Percentiles rank a stretch among this genome's conserved stretches.
Evolutionary conservation across 805 yeast genomes (phyloP).

Genomic region (Tetrapisispora taiwanensis): DNA sequence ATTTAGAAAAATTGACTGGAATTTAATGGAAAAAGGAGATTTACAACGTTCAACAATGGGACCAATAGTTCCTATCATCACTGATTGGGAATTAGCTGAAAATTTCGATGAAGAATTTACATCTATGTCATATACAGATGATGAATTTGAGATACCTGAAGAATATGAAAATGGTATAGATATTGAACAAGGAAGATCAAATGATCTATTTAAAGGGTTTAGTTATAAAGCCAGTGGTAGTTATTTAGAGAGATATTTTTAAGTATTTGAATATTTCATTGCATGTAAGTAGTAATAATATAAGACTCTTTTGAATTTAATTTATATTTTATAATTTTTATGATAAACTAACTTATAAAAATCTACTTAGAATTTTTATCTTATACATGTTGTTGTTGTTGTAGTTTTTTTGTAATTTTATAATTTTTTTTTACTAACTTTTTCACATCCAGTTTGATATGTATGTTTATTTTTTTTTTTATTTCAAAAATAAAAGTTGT

Average conservation of each 20-base stretch:
- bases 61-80: conserved; percentile 74
- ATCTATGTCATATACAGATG: conserved; percentile 41
- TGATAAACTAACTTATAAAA: background rate
- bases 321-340: no score
- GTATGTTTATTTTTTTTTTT: no score
- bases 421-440: background rate
- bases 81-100: conserved; percentile 75
- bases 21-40: conserved; percentile 39
- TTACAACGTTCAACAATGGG: conserved; percentile 41
- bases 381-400: no score
- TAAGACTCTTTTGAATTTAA: no score
- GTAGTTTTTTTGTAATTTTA: background rate
- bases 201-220: conserved; percentile 29
- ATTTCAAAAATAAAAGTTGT: no score
- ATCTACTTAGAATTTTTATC: background rate
- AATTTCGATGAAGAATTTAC: conserved; percentile 79
- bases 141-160: conserved; percentile 7
- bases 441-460: no score
- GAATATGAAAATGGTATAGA: conserved; percentile 1
- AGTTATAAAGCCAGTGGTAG: conserved; percentile 30
- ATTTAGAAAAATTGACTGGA: conserved; percentile 72
- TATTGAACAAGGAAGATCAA: conserved; percentile 5
- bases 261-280: background rate
- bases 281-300: background rate
- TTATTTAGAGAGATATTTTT: conserved; percentile 28